Evolutionary conservation across 2,329 filamentous ascomycete species (phyloP), one percentile per base, ranked within the genome.

Genomic region (Neophaeococcomyces aloes): DNA sequence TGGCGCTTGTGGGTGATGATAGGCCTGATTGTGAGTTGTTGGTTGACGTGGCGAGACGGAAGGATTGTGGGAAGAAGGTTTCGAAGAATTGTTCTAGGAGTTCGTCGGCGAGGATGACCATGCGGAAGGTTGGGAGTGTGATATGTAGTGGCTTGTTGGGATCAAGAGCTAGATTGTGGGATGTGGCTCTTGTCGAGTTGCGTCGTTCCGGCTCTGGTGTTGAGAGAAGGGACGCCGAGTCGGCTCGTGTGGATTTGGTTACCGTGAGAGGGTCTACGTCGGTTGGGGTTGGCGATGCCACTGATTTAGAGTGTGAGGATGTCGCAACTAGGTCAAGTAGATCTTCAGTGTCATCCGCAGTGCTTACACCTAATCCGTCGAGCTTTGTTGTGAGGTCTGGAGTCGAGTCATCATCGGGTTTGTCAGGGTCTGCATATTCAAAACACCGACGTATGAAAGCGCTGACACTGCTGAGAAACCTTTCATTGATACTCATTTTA

Each of bases 21-120:
- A n/a, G n/a, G n/a, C n/a, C n/a, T n/a, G n/a, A n/a, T n/a, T n/a
- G n/a, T n/a, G n/a, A n/a, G 18, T 51, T 64, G 57, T 58, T 64
- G 10, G 69, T 60, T 11, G 45, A 51, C 31, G 31, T 44, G 42
- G 27, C 53, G 25, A 57, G 61, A 6, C 63, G 67, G 75, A 98
- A 93, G 1, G 87, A 94, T 40, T 84, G 79, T 0, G 89, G 86
- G 66, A 96, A 95, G 31, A 87, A 93, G 1, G 86, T 85, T 65
- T 98, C 91, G 61, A 98, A 98, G 66, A 98, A 98, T 54, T 93
- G 85, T 58, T 98, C 89, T 4, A 98, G 76, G 1, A 93, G 75
- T 62, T 98, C 91, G 58, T 98, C 91, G 33, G 91, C 91, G 6
- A 98, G 77, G 7, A 98, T 85, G 3, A 98, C 87, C 91, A 98